phyloP scores from a whole-genome alignment of 2,329 filamentous ascomycete species.

The Cytospora piceicola region DNA sequence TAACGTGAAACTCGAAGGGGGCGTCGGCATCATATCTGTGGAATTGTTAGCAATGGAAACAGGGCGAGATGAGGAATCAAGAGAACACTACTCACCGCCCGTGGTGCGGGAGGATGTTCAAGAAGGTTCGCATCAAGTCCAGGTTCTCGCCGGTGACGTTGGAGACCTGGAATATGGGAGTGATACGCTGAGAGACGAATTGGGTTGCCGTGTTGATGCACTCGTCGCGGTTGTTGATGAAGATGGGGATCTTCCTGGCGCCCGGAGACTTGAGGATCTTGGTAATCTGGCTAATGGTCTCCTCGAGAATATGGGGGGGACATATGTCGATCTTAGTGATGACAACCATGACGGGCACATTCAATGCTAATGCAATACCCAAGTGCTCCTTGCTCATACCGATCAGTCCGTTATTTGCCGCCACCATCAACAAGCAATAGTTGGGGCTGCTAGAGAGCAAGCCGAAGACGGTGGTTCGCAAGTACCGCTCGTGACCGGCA shows the following conservation, averaged over 20 bases:
- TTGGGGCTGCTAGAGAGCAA: conserved; percentile 93
- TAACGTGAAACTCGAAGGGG: conserved; percentile 92
- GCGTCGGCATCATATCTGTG: conserved; percentile 78
- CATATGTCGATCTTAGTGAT: conserved; percentile 99
- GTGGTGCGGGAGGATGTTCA: conserved; percentile 94
- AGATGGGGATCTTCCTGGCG: conserved; percentile 92
- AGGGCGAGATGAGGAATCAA: neutral
- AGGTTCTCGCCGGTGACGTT: conserved; percentile 94
- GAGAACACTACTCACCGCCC: conserved; percentile 51
- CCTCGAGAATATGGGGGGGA: conserved; percentile 89
- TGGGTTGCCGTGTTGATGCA: conserved; percentile 95
- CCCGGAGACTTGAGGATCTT: conserved; percentile 94
- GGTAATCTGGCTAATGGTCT: conserved; percentile 89
- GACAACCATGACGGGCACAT: conserved; percentile 97
- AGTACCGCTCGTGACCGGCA: conserved; percentile 92
- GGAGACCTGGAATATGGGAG: conserved; percentile 95
- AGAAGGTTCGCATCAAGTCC: conserved; percentile 86
- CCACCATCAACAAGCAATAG: conserved; percentile 97
- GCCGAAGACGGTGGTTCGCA: conserved; percentile 95
- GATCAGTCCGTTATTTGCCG: conserved; percentile 94
- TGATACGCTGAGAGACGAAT: conserved; percentile 93
- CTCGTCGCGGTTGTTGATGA: conserved; percentile 88
- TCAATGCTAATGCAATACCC: conserved; percentile 89
- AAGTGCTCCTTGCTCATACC: conserved; percentile 99
- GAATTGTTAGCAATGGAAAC: neutral